Conservation (phyloP, 2,329 filamentous ascomycete species). For the Sporothrix sp. region DNA sequence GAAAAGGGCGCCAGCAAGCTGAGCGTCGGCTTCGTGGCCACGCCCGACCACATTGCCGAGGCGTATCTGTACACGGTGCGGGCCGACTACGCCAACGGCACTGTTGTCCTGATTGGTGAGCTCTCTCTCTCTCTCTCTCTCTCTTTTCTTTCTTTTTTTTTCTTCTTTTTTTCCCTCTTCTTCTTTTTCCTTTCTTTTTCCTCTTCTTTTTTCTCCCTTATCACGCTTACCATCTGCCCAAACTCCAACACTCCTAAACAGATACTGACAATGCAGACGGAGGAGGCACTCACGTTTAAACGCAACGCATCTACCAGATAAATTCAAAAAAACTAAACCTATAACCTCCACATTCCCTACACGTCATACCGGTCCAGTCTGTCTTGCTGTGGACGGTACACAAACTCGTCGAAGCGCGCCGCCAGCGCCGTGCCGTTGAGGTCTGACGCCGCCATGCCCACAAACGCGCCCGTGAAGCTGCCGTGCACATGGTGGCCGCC, state of each 20-base stretch:
- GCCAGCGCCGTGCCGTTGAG: constrained; percentile 39
- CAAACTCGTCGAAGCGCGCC: constrained; percentile 43
- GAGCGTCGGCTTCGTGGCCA: constrained; percentile 23
- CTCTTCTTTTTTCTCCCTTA: background rate
- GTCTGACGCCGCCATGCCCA: constrained; percentile 47
- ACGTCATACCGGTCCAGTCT: constrained; percentile 40
- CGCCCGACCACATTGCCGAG: constrained; percentile 22
- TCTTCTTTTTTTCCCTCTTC: background rate
- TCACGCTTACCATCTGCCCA: too few species aligned
- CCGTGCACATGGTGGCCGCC: constrained; percentile 51
- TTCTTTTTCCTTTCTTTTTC: background rate
- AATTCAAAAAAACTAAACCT: too few species aligned
- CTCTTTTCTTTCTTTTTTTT: too few species aligned
- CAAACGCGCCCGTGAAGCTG: constrained; percentile 54
- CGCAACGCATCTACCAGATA: too few species aligned
- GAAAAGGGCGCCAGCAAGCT: constrained; percentile 17
- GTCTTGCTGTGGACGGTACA: constrained; percentile 39
- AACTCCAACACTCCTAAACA: too few species aligned
- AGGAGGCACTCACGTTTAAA: too few species aligned
- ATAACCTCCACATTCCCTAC: background rate
- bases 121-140: background rate
- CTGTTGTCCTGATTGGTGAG: constrained; percentile 22
- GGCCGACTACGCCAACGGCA: constrained; percentile 23
- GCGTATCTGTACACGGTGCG: constrained; percentile 23
- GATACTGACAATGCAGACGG: too few species aligned